These are phyloP conservation scores for Athelia psychrophila DNA, from an alignment of 1,284 basidiomycete genomes.

Conservation along the genomic window DNA sequence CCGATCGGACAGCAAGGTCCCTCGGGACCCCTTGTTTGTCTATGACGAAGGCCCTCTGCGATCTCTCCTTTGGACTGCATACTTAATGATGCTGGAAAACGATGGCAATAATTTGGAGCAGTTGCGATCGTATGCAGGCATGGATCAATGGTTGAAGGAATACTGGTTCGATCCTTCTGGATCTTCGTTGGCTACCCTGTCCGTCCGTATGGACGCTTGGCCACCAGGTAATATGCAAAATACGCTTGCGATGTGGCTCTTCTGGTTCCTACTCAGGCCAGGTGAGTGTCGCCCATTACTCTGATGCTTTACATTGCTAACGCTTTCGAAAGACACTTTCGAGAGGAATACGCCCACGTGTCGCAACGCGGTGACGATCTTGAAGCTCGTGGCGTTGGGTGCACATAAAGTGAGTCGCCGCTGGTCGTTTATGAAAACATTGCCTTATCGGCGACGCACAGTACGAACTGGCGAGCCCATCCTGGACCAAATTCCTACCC, in stretches of 20 bases:
- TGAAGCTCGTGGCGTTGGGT: slow-evolving; percentile 62
- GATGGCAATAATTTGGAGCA: slow-evolving; percentile 75
- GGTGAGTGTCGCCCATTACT: slow-evolving; percentile 36
- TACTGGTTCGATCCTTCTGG: slow-evolving; percentile 51
- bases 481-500: slow-evolving; percentile 60
- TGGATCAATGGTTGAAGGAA: slow-evolving; percentile 46
- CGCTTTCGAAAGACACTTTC: slow-evolving; percentile 43
- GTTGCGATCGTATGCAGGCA: slow-evolving; percentile 52
- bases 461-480: slow-evolving; percentile 55
- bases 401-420: slow-evolving; percentile 64
- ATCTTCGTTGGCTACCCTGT: slow-evolving; percentile 38
- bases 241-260: slow-evolving; percentile 68
- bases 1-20: slow-evolving; percentile 24
- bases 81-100: slow-evolving; percentile 79
- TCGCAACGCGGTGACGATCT: slow-evolving; percentile 41
- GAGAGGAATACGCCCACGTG: slow-evolving; percentile 35
- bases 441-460: slow-evolving; percentile 23
- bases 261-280: slow-evolving; percentile 64
- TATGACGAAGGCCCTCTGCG: slow-evolving; percentile 20
- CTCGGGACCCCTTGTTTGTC: background rate
- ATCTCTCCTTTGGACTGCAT: slow-evolving; percentile 62
- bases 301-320: background rate
- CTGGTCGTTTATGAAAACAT: slow-evolving; percentile 5
- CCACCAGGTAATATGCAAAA: slow-evolving; percentile 50
- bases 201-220: slow-evolving; percentile 44